phyloP scores from a whole-genome alignment of 495 filamentous ascomycete genomes.

The Penicillium samsonianum region DNA sequence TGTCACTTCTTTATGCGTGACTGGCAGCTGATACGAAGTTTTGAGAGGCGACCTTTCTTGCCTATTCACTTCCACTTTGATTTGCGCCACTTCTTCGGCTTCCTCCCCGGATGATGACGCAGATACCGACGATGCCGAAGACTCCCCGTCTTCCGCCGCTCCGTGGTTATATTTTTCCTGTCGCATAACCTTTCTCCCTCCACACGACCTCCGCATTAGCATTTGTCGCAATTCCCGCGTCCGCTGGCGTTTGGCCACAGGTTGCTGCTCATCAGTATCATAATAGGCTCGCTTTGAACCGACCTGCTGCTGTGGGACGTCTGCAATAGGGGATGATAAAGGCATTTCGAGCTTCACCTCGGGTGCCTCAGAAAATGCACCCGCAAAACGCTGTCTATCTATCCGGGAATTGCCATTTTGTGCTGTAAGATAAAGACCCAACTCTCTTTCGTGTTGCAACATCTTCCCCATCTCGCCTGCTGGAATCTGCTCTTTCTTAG shows the following conservation, averaged over 20 bases:
- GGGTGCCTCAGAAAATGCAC: neutral
- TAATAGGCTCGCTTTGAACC: neutral
- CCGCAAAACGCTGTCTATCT: neutral
- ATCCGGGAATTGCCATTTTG: neutral
- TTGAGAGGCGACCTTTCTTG: neutral
- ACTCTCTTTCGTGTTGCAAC: neutral
- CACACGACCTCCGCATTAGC: too few species aligned
- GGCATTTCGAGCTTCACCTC: neutral
- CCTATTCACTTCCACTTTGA: neutral
- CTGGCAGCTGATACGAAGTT: neutral
- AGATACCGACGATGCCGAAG: neutral
- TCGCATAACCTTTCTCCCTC: too few species aligned
- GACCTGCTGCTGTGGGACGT: neutral
- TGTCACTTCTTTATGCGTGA: neutral
- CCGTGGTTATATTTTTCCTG: neutral
- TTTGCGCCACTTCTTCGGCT: neutral
- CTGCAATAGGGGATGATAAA: neutral
- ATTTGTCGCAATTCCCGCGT: neutral
- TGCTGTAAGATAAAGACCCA: neutral
- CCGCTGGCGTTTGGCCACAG: neutral
- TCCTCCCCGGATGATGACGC: neutral
- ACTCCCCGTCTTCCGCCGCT: neutral
- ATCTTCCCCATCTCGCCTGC: neutral
- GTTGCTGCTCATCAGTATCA: neutral
- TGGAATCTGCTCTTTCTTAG: neutral